phyloP scores from a whole-genome alignment of 2,329 filamentous ascomycete species.

The Amesomyces nigricolor region DNA sequence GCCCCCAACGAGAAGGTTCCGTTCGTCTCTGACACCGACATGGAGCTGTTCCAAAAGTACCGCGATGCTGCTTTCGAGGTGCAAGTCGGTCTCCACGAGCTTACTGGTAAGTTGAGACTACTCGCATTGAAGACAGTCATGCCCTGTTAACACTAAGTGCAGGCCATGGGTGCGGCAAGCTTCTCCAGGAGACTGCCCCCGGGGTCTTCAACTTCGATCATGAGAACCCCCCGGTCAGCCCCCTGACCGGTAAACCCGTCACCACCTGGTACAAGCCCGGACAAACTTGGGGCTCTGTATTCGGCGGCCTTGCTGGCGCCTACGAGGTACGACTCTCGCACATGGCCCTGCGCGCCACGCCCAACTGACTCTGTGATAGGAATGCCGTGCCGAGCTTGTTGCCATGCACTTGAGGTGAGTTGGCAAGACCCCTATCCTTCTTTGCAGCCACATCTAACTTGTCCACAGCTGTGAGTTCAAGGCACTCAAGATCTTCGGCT shows the following conservation, averaged over 20 bases:
- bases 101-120: constrained; percentile 44
- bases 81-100: constrained; percentile 90
- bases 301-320: constrained; percentile 77
- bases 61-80: constrained; percentile 89
- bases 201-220: constrained; percentile 86
- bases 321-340: constrained; percentile 53
- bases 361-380: constrained; percentile 32
- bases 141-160: neutral
- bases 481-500: constrained; percentile 86
- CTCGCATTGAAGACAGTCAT: no score
- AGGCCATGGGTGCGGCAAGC: constrained; percentile 88
- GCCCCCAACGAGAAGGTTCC: constrained; percentile 88
- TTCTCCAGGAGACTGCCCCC: constrained; percentile 80
- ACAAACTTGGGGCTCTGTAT: constrained; percentile 91
- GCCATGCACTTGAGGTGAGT: constrained; percentile 67
- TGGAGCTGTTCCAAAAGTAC: constrained; percentile 73
- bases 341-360: neutral
- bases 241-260: constrained; percentile 70
- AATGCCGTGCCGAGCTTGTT: constrained; percentile 89
- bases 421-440: neutral
- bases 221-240: constrained; percentile 73
- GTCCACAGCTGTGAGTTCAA: constrained; percentile 69
- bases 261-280: constrained; percentile 89
- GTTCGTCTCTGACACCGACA: constrained; percentile 75
- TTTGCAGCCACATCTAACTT: constrained; percentile 6